Conservation (phyloP, 2,329 filamentous ascomycete species). For the Hymenoscyphus infarciens region DNA sequence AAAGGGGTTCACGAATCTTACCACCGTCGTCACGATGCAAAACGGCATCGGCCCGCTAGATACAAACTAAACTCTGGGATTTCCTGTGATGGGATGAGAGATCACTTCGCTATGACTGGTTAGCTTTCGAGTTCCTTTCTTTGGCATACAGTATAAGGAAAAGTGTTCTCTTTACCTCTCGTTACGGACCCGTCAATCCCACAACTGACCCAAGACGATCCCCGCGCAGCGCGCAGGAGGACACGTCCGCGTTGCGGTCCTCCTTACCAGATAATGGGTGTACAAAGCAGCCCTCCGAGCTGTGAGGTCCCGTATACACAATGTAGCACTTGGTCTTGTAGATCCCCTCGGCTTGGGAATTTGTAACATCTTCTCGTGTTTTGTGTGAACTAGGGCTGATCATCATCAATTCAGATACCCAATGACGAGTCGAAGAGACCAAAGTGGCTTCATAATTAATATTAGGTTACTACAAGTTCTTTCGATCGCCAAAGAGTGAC, state of each 20-base stretch:
- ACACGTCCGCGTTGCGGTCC: not conserved
- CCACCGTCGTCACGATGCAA: not conserved
- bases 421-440: not conserved
- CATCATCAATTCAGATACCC: not conserved
- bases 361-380: not conserved
- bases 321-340: not conserved
- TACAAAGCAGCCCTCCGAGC: not conserved
- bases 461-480: not conserved
- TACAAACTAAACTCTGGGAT: not conserved
- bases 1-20: not conserved
- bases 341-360: not conserved
- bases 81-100: not conserved
- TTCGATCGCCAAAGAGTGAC: not conserved
- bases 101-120: not conserved
- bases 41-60: not conserved
- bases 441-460: not conserved
- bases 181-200: not conserved
- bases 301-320: not conserved
- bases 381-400: not conserved
- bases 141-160: not conserved
- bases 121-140: not conserved
- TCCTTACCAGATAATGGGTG: not conserved
- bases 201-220: not conserved
- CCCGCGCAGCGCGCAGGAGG: not conserved
- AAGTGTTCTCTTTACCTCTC: not conserved